Evolutionary conservation across 2,329 filamentous ascomycete genomes (phyloP), one percentile per base, ranked within the genome.

Genomic region (Neofusicoccum ribis): DNA sequence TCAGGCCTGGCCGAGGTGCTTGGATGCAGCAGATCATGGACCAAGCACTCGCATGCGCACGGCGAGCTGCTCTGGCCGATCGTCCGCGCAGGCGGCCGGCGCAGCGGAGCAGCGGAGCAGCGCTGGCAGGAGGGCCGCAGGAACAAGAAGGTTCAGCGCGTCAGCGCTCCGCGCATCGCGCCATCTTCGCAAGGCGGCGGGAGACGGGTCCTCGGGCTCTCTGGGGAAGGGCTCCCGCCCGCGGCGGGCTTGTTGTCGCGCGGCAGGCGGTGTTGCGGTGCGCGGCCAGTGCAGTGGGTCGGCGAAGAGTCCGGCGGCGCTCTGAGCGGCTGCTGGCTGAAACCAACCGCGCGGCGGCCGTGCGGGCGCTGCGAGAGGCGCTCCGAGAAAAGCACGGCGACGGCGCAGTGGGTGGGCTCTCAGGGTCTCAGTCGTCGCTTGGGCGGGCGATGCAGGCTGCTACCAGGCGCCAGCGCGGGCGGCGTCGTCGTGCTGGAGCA

Each of bases 11-110:
- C 49, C 49, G 49, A 36, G 31, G 49, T 20, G 47, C 47, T 20
- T 34, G 31, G 50, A n/a, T 20, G 50, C 50, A 52, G 50, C 50
- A 52, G 50, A 52, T 52, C 50, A 52, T 60, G 56, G 56, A 27
- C 50, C 50, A 54, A 54, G 50, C 50, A 37, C 56, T 60, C 39
- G 56, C 56, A 60, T 41, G 15, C 52, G 17, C 20, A 47, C 12
- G 39, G 39, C 36, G 39, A 39, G 37, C 37, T 20, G 36, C 52
- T 37, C n/a, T 37, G 37, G 52, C 52, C 51, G 54, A 51, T 51
- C 49, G 37, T 20, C 41, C 23, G 27, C 23, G 23, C 23, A 23
- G 23, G 0, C 0, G 23, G 23, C 23, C 23, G 23, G 23, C 23
- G 23, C 23, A 23, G 23, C 46, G 20, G 46, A 23, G 46, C 17